phyloP scores from a whole-genome alignment of 768 basidiomycete genomes.

The Leccinum olivaceopallidum region DNA sequence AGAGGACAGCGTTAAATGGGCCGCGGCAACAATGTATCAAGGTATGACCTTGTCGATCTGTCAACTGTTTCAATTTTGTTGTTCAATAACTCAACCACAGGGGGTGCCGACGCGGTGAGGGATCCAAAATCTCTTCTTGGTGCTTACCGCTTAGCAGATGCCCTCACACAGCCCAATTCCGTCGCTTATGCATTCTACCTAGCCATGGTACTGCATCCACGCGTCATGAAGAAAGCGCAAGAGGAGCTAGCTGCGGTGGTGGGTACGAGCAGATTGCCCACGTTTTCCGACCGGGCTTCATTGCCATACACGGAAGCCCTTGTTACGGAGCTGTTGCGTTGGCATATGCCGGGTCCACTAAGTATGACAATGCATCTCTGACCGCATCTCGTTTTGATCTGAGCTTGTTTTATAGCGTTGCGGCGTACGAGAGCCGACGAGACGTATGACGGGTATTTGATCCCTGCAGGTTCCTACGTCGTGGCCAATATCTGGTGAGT shows the following conservation, averaged over 20 bases:
- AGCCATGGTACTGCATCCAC: constrained; percentile 33
- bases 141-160: background rate
- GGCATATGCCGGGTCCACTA: constrained; percentile 20
- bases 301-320: constrained; percentile 10
- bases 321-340: constrained; percentile 26
- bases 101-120: constrained; percentile 25
- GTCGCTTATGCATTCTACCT: constrained; percentile 18
- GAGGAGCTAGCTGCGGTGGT: constrained; percentile 29
- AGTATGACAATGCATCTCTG: background rate
- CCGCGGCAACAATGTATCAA: constrained; percentile 12
- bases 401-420: constrained; percentile 1
- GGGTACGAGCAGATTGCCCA: constrained; percentile 23
- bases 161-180: constrained; percentile 14
- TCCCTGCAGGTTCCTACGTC: constrained; percentile 19
- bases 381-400: background rate
- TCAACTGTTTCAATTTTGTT: accelerated
- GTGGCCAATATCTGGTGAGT: constrained; percentile 22
- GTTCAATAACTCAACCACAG: constrained; percentile 1
- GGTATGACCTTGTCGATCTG: constrained; percentile 5
- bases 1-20: constrained; percentile 21
- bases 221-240: constrained; percentile 26
- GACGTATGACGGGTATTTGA: constrained; percentile 22
- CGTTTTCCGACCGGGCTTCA: constrained; percentile 23
- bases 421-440: constrained; percentile 13
- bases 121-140: accelerated